Conservation (phyloP, 108 stramenopile genomes). For the Stephanodiscus minutulus region DNA sequence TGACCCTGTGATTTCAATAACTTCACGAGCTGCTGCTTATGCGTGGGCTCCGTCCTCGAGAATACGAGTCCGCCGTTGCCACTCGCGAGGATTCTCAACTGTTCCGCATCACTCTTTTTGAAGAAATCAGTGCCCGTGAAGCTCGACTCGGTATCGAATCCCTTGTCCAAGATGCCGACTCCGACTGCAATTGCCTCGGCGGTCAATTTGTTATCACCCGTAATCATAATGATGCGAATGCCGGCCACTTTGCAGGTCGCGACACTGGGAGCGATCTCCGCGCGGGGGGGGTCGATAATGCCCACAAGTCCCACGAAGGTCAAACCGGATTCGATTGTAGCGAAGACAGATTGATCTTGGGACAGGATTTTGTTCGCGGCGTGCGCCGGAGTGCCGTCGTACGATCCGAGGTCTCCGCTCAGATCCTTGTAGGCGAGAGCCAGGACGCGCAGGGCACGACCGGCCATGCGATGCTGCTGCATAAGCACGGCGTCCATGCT, state of each 20-base stretch:
- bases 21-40: slow-evolving; percentile 85
- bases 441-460: slow-evolving; percentile 69
- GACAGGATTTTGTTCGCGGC: slow-evolving; percentile 32
- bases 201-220: slow-evolving; percentile 85
- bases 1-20: slow-evolving; percentile 70
- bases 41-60: slow-evolving; percentile 76
- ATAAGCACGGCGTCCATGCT: slow-evolving; percentile 37
- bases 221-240: slow-evolving; percentile 89
- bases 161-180: slow-evolving; percentile 66
- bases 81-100: slow-evolving; percentile 29
- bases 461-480: slow-evolving; percentile 57
- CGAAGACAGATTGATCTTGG: slow-evolving; percentile 52
- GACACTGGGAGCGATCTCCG: slow-evolving; percentile 78
- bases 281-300: slow-evolving; percentile 87
- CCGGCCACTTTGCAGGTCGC: slow-evolving; percentile 74
- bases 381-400: slow-evolving; percentile 37
- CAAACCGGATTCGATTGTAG: slow-evolving; percentile 69
- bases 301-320: slow-evolving; percentile 79
- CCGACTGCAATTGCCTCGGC: slow-evolving; percentile 86
- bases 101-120: slow-evolving; percentile 38
- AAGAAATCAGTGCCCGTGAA: slow-evolving; percentile 56
- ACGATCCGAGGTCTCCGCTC: slow-evolving; percentile 37
- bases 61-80: slow-evolving; percentile 61
- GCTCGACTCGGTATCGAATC: slow-evolving; percentile 33
- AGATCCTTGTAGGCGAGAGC: slow-evolving; percentile 68